Conservation (phyloP, 2,329 filamentous ascomycete genomes). For the Beauveria rudraprayagi region DNA sequence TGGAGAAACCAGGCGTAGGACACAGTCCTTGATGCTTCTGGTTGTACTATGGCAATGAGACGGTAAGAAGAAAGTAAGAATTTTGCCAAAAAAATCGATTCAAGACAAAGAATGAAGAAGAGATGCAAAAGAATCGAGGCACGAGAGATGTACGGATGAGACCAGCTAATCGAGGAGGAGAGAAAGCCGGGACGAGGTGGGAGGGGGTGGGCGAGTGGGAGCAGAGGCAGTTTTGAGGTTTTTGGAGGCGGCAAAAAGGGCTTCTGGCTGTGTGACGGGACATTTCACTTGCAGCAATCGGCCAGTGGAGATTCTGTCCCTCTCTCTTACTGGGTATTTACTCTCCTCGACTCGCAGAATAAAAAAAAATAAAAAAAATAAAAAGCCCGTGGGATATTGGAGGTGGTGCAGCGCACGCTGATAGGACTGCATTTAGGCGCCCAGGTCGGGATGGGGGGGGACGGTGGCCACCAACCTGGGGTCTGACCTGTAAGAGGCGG, state of each 20-base stretch:
- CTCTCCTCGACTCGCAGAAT: neutral
- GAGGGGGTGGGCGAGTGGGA: constrained; percentile 1
- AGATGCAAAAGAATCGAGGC: constrained; percentile 14
- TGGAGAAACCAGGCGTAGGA: neutral
- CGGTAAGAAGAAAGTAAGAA: neutral
- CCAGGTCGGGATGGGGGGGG: neutral
- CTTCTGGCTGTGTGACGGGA: too few relatives aligned
- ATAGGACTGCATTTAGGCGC: constrained; percentile 10
- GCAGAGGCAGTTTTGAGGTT: constrained; percentile 2
- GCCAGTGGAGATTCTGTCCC: too few relatives aligned
- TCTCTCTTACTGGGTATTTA: too few relatives aligned
- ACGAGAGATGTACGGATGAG: constrained; percentile 31
- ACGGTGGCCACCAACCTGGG: neutral
- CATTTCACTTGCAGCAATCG: too few relatives aligned
- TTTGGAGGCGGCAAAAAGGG: constrained; percentile 1
- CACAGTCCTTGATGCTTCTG: constrained; percentile 1
- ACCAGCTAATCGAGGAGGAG: constrained; percentile 46
- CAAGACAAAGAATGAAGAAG: neutral
- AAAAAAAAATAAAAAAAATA: neutral
- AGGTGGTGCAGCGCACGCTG: neutral
- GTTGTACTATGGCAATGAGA: neutral
- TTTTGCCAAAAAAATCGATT: neutral
- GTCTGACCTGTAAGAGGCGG: neutral
- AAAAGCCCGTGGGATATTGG: neutral
- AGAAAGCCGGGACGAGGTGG: constrained; percentile 18